phyloP scores from a whole-genome alignment of 139 green algal species.

The Monoraphidium neglectum region DNA sequence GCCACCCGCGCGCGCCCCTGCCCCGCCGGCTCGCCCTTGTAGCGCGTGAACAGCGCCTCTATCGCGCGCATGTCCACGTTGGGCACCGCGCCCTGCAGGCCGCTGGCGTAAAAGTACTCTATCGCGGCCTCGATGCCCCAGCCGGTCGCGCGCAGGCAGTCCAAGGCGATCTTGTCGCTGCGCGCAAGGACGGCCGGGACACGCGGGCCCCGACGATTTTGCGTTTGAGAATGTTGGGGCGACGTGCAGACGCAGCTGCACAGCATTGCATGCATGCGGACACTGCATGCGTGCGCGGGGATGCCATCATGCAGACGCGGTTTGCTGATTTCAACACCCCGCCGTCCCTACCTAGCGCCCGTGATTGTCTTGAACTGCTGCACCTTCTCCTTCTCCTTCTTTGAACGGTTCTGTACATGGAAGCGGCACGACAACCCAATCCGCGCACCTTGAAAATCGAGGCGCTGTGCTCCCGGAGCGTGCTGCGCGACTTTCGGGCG shows the following conservation, averaged over 20 bases:
- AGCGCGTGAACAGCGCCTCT: slow-evolving; percentile 38
- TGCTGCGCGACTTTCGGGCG: too few relatives aligned
- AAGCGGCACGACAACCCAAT: too few relatives aligned
- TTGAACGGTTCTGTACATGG: slow-evolving; percentile 41
- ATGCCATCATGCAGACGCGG: not conserved
- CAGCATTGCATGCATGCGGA: not conserved
- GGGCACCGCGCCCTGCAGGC: slow-evolving; percentile 15
- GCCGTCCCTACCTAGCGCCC: slow-evolving; percentile 35
- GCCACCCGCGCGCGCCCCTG: too few relatives aligned
- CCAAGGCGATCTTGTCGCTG: slow-evolving; percentile 55
- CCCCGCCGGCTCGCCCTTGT: slow-evolving; percentile 58
- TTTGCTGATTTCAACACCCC: not conserved
- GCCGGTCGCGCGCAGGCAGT: slow-evolving; percentile 42
- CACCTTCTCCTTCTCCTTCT: slow-evolving; percentile 53
- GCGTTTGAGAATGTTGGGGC: not conserved
- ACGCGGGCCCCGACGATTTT: too few relatives aligned
- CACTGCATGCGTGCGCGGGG: not conserved
- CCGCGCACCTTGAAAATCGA: too few relatives aligned
- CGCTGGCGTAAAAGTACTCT: slow-evolving; percentile 49
- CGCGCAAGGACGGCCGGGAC: not conserved
- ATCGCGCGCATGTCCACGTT: not conserved
- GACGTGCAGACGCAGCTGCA: not conserved
- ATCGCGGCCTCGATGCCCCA: slow-evolving; percentile 57
- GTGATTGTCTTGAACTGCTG: slow-evolving; percentile 48
- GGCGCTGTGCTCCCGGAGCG: too few relatives aligned